Base-by-base conservation (phyloP, 73 alveolate species). In the Diophrys appendiculata region DNA sequence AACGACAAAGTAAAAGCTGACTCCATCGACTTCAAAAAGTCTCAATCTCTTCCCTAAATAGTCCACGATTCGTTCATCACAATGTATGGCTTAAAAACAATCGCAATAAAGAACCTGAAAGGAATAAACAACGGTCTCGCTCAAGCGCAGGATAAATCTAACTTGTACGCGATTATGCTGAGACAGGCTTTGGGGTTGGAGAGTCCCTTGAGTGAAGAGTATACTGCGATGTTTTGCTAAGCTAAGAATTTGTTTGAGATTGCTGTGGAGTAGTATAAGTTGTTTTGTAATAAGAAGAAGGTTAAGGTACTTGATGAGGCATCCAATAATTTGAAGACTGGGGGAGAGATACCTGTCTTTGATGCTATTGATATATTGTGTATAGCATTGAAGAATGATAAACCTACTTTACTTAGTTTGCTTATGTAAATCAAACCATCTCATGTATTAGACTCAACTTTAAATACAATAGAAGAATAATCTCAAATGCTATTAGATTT, bases 321-420 rank as follows among this genome's bases (percentile, higher is more conserved):
- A 8, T 53, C 27, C 26, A 25, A 2, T 0, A 80, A 70, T 55
- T 13, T 80, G 14, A 3, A 14, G 29, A 23, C 24, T 29, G 89
- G 89, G 3, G 89, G 89, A 5, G 60, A 69, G 22, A 52, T 78
- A 29, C 72, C 89, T 2, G 89, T 80, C 52, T 80, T 80, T 34
- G 89, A 71, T 68, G 56, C 72, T 24, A 55, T 23, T 0, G 89
- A 80, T 56, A 77, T 69, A 18, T 25, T 71, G 35, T 68, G 33
- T 1, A 54, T 25, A 53, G 77, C 77, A 27, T 32, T 80, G 22
- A 80, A 80, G 30, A 80, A 72, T 27, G 68, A 71, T 22, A 52
- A 64, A 18, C 60, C 60, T 11, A 43, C 60, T 11, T 18, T 43
- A 11, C 5, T 43, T 5, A 11, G n/a, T 5, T 11, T 43, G 18